Evolutionary conservation across 2,329 filamentous ascomycete genomes (phyloP).

Genomic region (Penicillium decumbens): DNA sequence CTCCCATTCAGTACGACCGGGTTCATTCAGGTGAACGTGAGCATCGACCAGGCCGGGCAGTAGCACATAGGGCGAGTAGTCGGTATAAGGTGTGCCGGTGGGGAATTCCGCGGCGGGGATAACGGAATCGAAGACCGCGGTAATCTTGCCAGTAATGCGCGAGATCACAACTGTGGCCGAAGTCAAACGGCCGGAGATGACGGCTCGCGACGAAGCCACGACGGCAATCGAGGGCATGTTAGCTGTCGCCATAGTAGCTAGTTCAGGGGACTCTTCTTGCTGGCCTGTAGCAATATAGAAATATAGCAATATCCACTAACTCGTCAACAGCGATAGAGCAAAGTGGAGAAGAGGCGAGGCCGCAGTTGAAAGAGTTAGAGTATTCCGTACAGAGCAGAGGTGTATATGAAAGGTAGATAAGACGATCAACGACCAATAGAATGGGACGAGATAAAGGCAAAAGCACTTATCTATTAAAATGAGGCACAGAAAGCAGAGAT

Average conservation of each 20-base stretch:
- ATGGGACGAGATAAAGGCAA: neutral
- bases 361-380: constrained; percentile 8
- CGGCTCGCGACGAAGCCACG: constrained; percentile 75
- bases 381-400: neutral
- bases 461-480: constrained; percentile 7
- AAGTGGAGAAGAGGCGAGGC: neutral
- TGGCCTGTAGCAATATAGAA: too few relatives aligned
- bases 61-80: constrained; percentile 79
- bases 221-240: constrained; percentile 58
- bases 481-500: neutral
- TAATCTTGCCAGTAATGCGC: constrained; percentile 74
- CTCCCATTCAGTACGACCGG: constrained; percentile 95
- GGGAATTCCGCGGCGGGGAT: constrained; percentile 75
- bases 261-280: constrained; percentile 3
- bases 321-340: neutral
- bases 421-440: neutral
- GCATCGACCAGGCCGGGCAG: constrained; percentile 92
- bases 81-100: constrained; percentile 64
- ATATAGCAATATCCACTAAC: too few relatives aligned
- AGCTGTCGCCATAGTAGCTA: constrained; percentile 21
- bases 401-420: neutral
- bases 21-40: constrained; percentile 96
- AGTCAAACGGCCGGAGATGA: constrained; percentile 71
- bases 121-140: constrained; percentile 66
- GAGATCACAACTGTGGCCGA: constrained; percentile 82